A percentile compares a stretch with the other conserved stretches of the same genome.
phyloP scores from a whole-genome alignment of 164 flowering plant genomes.

The Hamamelis virginiana region DNA sequence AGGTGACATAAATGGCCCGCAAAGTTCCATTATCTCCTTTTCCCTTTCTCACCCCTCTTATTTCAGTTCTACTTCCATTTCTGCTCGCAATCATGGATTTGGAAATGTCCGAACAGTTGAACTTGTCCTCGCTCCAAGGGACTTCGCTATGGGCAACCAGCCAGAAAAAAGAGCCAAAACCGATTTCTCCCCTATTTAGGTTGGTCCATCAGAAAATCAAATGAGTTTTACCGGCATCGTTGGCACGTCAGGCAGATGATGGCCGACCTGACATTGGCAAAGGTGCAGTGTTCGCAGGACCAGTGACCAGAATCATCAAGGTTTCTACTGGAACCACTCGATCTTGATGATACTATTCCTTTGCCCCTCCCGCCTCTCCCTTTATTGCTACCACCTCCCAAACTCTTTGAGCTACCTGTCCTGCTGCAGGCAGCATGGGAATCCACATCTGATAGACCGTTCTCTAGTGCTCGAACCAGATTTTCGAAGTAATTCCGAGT shows the following conservation, averaged over 20 bases:
- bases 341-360: slow-evolving; percentile 39
- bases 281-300: slow-evolving; percentile 85
- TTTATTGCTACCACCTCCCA: slow-evolving; percentile 47
- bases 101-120: not conserved
- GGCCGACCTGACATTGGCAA: slow-evolving; percentile 48
- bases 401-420: slow-evolving; percentile 43
- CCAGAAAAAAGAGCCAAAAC: not conserved
- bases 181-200: not conserved
- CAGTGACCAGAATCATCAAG: slow-evolving; percentile 56
- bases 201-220: not conserved
- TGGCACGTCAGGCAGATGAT: slow-evolving; percentile 67
- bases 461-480: slow-evolving; percentile 44
- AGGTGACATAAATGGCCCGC: not conserved
- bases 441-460: slow-evolving; percentile 68
- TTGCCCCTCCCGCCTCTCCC: slow-evolving; percentile 61
- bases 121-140: not conserved
- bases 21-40: not conserved
- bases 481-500: slow-evolving; percentile 49
- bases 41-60: not conserved
- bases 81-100: not conserved
- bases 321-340: slow-evolving; percentile 41
- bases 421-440: slow-evolving; percentile 59
- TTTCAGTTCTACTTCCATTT: not conserved
- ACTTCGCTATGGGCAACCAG: not conserved
- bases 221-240: slow-evolving; percentile 30